Evolutionary conservation across 129 eudicot genomes (phyloP), one percentile per base, ranked within the genome.

Genomic region (Rutidosis leptorrhynchoides): DNA sequence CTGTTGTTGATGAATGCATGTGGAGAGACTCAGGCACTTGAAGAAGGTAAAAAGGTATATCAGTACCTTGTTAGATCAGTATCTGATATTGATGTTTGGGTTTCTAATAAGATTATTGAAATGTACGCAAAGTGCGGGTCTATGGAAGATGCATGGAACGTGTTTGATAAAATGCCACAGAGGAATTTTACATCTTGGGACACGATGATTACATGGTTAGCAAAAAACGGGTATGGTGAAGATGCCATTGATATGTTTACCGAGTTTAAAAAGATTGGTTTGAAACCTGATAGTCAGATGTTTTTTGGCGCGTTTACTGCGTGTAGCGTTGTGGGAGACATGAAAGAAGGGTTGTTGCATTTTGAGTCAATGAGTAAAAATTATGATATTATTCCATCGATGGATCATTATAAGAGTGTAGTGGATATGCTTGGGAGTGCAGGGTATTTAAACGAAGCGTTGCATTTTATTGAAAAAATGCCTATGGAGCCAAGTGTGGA

Each of bases 111-210:
- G 20, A 67, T 78, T 40, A 11, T 78, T 19, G 82, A 72, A 51
- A 78, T 61, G 74, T 78, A 66, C 17, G 53, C 52, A 1, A 72
- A 58, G 5, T 78, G 82, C 22, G 82, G 74, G 4, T 78, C 75
- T 16, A 67, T 67, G 70, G 70, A 72, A 4, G 78, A 72, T 52
- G 78, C 82, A 14, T 67, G 53, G 28, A 32, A 2, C 2, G 74
- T 78, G 15, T 78, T 72, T 8, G 37, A 61, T 19, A 58, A 59
- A 46, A 77, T 77, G 77, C 56, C 64, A 3, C 77, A 71, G 22
- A 64, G 81, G 6, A 78, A 78, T 67, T 33, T 78, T 40, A 78
- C 82, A 35, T 48, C 82, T 1, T 78, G 82, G 82, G 82, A 78
- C 51, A 78, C 78, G 17, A 78, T 78, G 74, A 78, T 78, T 27